Percentiles rank a stretch among this genome's conserved stretches.
phyloP scores from a whole-genome alignment of 2,329 filamentous ascomycete genomes.

The Aspergillus flavus region DNA sequence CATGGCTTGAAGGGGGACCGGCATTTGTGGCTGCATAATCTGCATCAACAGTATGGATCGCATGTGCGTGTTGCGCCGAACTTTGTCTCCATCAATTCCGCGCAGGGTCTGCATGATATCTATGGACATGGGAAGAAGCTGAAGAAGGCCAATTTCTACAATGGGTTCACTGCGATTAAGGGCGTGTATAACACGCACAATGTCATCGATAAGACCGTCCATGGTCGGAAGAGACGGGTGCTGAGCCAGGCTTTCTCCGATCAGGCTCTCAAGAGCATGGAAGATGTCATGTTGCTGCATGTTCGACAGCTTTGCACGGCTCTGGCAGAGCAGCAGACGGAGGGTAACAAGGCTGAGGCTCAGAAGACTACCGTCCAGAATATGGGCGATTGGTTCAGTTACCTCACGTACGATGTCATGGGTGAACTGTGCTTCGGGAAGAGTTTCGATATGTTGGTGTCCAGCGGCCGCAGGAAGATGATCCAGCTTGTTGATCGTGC shows the following conservation, averaged over 20 bases:
- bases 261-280: conserved; percentile 67
- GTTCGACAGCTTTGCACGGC: conserved; percentile 64
- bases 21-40: conserved; percentile 70
- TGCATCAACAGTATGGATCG: conserved; percentile 70
- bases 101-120: conserved; percentile 55
- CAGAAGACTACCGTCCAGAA: conserved; percentile 34
- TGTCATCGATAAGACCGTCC: conserved; percentile 66
- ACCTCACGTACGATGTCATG: conserved; percentile 55
- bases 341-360: conserved; percentile 15
- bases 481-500: conserved; percentile 68
- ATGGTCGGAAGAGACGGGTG: conserved; percentile 71
- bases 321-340: conserved; percentile 24
- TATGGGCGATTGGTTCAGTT: conserved; percentile 44
- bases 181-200: conserved; percentile 72
- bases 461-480: conserved; percentile 60
- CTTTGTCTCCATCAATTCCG: conserved; percentile 75
- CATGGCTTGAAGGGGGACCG: conserved; percentile 74
- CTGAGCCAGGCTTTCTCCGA: conserved; percentile 73
- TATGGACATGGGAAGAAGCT: conserved; percentile 44
- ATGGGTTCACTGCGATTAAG: conserved; percentile 69
- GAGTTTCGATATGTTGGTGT: conserved; percentile 53
- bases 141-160: conserved; percentile 71
- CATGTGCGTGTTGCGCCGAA: conserved; percentile 79
- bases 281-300: conserved; percentile 67
- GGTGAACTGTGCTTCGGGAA: conserved; percentile 55